Evolutionary conservation across 306 rosid genomes (phyloP), one percentile per base, ranked within the genome.

Genomic region (Adenanthera pavonina): DNA sequence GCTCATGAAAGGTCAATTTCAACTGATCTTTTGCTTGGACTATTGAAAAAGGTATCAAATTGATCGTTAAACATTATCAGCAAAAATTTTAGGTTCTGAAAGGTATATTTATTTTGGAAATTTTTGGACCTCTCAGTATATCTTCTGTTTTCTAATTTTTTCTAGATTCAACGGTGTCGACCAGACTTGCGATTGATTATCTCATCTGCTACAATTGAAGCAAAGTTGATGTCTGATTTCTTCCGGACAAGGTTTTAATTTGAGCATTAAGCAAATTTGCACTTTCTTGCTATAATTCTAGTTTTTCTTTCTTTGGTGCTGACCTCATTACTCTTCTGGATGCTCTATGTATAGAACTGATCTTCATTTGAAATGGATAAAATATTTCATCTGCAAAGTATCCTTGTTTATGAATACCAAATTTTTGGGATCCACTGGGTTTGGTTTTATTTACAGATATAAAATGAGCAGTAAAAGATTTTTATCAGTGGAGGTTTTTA

Each of bases 1-100:
- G 98, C 98, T 83, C 98, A 95, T 78, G 98, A 95, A 88, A 91
- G 98, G 89, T 95, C 98, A 3, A 95, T 91, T 75, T 90, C 98
- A 52, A 95, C 98, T 79, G 98, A 95, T 83, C 91, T 95, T 67
- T 84, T 95, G 81, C 87, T 95, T 84, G 98, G 98, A 79, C 90
- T 95, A 72, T 81, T 95, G 79, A 95, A 92, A 89, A 95, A 95
- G 98, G 98, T 95, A 83, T 30, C 44, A 4, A 19, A 68, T 41
- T 76, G 49, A 61, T 47, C 20, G 71, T 59, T 36, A 33, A 69
- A 44, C 14, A 25, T 16, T 78, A 40, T 76, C 74, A 69, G 7
- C 38, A 44, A 60, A 74, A 49, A 70, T 52, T 76, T 33, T 40
- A 65, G 38, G 71, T 52, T 72, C 41, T 40, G 53, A 47, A 34